These are phyloP conservation scores for Trichoderma sp. DNA, from an alignment of 2,329 filamentous ascomycete genomes.

Conservation along the genomic window DNA sequence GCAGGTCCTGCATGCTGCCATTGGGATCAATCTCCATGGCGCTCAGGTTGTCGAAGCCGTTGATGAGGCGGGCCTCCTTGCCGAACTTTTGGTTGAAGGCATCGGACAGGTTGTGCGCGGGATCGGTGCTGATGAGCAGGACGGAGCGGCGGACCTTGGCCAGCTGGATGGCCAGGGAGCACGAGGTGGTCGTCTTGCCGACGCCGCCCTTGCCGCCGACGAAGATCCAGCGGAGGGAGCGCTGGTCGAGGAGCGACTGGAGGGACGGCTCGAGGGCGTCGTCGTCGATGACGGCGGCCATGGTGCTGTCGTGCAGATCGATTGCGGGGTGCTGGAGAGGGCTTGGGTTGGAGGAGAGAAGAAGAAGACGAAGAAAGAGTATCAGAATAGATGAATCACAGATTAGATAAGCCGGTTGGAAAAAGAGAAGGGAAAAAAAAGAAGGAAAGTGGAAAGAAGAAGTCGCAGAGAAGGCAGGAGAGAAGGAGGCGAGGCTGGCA, in stretches of 20 bases:
- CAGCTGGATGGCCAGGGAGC: slow-evolving; percentile 96
- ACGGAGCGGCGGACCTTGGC: slow-evolving; percentile 93
- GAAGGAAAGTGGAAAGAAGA: not conserved
- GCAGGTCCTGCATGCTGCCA: slow-evolving; percentile 92
- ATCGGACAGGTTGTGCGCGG: slow-evolving; percentile 96
- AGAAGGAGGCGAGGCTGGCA: slow-evolving; percentile 14
- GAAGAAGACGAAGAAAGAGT: not conserved
- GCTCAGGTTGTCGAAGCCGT: slow-evolving; percentile 90
- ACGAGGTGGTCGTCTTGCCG: slow-evolving; percentile 99
- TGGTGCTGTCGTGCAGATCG: slow-evolving; percentile 31
- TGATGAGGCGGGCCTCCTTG: slow-evolving; percentile 91
- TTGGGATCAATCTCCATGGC: slow-evolving; percentile 99
- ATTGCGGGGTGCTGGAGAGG: not conserved
- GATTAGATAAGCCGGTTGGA: not conserved
- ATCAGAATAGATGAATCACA: not conserved
- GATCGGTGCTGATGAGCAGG: slow-evolving; percentile 96
- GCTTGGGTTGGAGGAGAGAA: not conserved
- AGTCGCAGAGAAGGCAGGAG: not conserved
- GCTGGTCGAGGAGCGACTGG: slow-evolving; percentile 92
- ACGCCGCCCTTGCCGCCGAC: slow-evolving; percentile 98
- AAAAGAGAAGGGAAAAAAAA: too few species aligned
- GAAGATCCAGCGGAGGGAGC: slow-evolving; percentile 96
- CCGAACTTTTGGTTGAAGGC: slow-evolving; percentile 99
- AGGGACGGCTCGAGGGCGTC: slow-evolving; percentile 88
- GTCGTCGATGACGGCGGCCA: slow-evolving; percentile 54